Conservation (phyloP, 345 rosid species). For the Erucastrum elatum region DNA sequence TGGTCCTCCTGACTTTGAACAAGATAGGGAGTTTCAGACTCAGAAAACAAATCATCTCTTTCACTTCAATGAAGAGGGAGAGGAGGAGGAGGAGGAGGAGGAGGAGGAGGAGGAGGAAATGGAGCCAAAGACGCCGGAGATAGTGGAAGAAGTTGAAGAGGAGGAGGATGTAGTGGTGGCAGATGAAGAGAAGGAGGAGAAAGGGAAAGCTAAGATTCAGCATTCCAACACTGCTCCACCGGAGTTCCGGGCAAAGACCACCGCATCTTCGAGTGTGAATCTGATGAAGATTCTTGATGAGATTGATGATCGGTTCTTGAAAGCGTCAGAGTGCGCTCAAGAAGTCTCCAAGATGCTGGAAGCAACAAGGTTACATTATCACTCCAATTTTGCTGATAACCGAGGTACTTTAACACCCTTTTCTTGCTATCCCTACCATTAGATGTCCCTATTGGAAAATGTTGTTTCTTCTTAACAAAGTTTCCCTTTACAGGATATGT, state of each 20-base stretch:
- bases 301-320: conserved; percentile 85
- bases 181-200: conserved; percentile 26
- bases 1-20: conserved; percentile 42
- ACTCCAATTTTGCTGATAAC: conserved; percentile 89
- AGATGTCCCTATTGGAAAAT: background rate
- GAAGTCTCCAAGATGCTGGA: conserved; percentile 88
- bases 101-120: conserved; percentile 34
- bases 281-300: conserved; percentile 63
- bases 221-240: conserved; percentile 65
- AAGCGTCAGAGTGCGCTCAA: conserved; percentile 79
- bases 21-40: conserved; percentile 19
- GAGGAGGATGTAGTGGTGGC: conserved; percentile 34
- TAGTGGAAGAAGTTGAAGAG: conserved; percentile 29
- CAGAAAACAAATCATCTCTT: background rate
- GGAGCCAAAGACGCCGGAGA: conserved; percentile 69
- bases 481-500: conserved; percentile 53
- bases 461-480: conserved; percentile 8
- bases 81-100: conserved; percentile 25
- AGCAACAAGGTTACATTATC: conserved; percentile 89
- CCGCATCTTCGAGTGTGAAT: conserved; percentile 40
- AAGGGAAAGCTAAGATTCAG: conserved; percentile 50
- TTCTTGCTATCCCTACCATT: background rate
- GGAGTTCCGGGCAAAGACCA: conserved; percentile 41
- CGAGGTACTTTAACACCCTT: conserved; percentile 48
- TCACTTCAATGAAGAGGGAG: conserved; percentile 30